phyloP scores from a whole-genome alignment of 2,329 filamentous ascomycete genomes.

The Elsinoe arachidis region DNA sequence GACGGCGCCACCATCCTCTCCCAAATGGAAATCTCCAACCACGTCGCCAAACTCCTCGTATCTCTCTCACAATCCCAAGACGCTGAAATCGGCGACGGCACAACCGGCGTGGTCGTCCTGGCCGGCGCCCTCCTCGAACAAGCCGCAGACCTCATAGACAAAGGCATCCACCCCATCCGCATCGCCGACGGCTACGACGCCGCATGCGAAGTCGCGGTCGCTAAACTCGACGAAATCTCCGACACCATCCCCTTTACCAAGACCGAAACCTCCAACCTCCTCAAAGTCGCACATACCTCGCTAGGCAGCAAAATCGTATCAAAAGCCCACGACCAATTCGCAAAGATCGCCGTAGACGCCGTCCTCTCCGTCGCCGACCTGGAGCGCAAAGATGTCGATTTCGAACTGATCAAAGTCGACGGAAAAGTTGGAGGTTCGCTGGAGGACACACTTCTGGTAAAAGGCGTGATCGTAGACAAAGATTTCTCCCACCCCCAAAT shows the following conservation, averaged over 20 bases:
- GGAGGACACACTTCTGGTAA: slow-evolving; percentile 88
- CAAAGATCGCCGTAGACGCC: slow-evolving; percentile 93
- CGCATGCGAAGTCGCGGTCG: slow-evolving; percentile 91
- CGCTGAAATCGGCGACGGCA: slow-evolving; percentile 97
- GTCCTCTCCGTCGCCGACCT: slow-evolving; percentile 94
- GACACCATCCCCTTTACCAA: slow-evolving; percentile 81
- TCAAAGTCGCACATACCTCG: slow-evolving; percentile 92
- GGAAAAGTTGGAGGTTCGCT: slow-evolving; percentile 92
- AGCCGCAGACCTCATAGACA: slow-evolving; percentile 95
- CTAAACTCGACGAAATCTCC: slow-evolving; percentile 85
- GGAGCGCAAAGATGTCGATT: slow-evolving; percentile 94
- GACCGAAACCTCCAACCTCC: slow-evolving; percentile 72
- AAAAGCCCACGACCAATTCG: slow-evolving; percentile 96
- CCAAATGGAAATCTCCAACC: slow-evolving; percentile 97
- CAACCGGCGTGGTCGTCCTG: slow-evolving; percentile 92
- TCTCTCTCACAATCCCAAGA: slow-evolving; percentile 98
- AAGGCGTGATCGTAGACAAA: slow-evolving; percentile 98
- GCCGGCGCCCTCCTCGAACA: slow-evolving; percentile 93
- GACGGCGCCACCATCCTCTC: slow-evolving; percentile 95
- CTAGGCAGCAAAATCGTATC: slow-evolving; percentile 98
- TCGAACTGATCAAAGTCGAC: slow-evolving; percentile 98
- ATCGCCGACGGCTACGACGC: slow-evolving; percentile 98
- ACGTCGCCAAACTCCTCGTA: slow-evolving; percentile 92
- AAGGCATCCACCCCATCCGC: slow-evolving; percentile 97
- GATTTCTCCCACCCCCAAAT: slow-evolving; percentile 99